Evolutionary conservation across 805 yeast species (phyloP), one percentile per base, ranked within the genome.

Genomic region (Cyberlindnera misumaiensis): DNA sequence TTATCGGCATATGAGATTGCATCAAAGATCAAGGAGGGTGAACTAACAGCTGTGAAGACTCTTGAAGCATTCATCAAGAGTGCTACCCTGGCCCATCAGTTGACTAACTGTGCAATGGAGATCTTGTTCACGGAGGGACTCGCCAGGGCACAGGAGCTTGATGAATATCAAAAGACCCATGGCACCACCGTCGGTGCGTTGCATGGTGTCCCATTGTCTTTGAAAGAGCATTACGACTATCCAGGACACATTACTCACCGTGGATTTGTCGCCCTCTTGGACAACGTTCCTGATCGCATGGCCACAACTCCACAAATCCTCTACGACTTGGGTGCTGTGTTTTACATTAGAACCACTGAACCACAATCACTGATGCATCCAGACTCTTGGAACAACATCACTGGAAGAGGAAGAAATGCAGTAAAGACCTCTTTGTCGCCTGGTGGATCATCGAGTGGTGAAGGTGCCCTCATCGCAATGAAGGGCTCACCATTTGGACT

Each of bases 371-470:
- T 80, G 56, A 80, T 80, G 86, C 83, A 77, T 50, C 62, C 75
- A 47, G 83, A 78, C 53, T 72, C 83, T 11, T 63, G 68, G 51
- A 75, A 76, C 53, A 72, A 74, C 57, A 63, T 80, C 49, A 66
- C 63, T 32, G 85, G 84, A 11, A 63, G 73, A 44, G 67, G 82
- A 3, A 61, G 70, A 48, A 79, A 79, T 51, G 77, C 83, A 1
- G 57, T 62, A 56, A 79, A 80, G 49, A 63, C 77, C 27, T 57
- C 65, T 12, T 60, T 78, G 40, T 70, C 82, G n/a, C 66, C 81
- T 2, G 87, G 86, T 43, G 87, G 87, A 11, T 77, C 83, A 1
- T 74, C 82, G 6, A 79, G 82, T 30, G 87, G 87, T 43, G 86
- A 80, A 54, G 81, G 84, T 46, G 75, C 82, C 0, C 56, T 75